Evolutionary conservation across 805 yeast genomes (phyloP).

Genomic region (Candida sakaeoensis): DNA sequence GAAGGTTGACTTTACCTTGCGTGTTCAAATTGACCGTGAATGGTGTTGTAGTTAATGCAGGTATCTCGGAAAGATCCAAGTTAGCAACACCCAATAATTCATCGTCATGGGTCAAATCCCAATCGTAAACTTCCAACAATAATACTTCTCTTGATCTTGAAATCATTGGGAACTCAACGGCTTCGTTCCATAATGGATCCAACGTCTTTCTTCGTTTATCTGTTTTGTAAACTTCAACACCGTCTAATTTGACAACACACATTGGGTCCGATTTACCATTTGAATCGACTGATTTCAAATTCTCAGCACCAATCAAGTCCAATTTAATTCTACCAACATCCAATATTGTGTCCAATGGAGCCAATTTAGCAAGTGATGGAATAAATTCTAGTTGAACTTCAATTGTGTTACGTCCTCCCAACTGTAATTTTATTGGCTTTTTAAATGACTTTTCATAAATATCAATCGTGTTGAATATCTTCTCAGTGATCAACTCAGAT

Average conservation of each 20-base stretch:
- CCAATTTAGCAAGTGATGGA: conserved; percentile 54
- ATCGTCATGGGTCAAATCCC: conserved; percentile 76
- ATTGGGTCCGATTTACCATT: conserved; percentile 80
- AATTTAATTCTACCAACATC: conserved; percentile 66
- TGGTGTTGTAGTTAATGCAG: conserved; percentile 42
- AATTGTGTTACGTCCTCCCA: conserved; percentile 39
- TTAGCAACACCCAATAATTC: conserved; percentile 53
- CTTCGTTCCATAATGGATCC: conserved; percentile 76
- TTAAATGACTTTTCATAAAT: conserved; percentile 48
- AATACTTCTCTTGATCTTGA: conserved; percentile 58
- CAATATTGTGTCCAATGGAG: conserved; percentile 55
- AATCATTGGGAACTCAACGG: conserved; percentile 52
- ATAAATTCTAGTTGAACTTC: conserved; percentile 53
- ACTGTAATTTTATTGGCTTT: conserved; percentile 42
- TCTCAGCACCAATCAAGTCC: conserved; percentile 53
- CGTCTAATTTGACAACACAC: conserved; percentile 51
- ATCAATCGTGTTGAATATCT: conserved; percentile 47
- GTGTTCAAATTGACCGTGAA: conserved; percentile 53
- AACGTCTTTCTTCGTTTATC: conserved; percentile 62
- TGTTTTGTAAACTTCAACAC: conserved; percentile 51
- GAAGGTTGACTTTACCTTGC: conserved; percentile 58
- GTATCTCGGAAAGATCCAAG: conserved; percentile 48
- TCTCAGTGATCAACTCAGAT: conserved; percentile 51
- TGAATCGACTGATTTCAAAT: conserved; percentile 56
- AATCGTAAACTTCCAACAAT: conserved; percentile 55